phyloP scores from a whole-genome alignment of 352 stramenopile species.

The Phytophthora tubulina region DNA sequence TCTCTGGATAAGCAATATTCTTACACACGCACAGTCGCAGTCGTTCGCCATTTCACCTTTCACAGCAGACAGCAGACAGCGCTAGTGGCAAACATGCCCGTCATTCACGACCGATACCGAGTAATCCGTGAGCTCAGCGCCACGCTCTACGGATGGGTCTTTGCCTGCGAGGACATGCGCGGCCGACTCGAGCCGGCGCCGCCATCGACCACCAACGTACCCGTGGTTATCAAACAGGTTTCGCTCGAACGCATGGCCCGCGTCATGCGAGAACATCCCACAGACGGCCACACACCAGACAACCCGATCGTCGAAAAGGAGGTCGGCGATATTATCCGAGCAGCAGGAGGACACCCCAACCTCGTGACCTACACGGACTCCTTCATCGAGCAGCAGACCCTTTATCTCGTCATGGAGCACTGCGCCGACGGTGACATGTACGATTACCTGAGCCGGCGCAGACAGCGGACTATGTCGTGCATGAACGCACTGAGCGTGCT shows the following conservation, averaged over 20 bases:
- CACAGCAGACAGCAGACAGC: background rate
- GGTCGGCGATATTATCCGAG: constrained; percentile 36
- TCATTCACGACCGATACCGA: constrained; percentile 39
- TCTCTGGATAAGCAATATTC: background rate
- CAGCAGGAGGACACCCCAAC: constrained; percentile 46
- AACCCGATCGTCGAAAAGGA: constrained; percentile 53
- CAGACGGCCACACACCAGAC: constrained; percentile 32
- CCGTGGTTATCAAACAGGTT: constrained; percentile 22
- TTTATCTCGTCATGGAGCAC: constrained; percentile 56
- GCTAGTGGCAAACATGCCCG: constrained; percentile 12
- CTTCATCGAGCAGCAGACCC: constrained; percentile 49
- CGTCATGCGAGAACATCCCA: constrained; percentile 20
- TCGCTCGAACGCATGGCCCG: constrained; percentile 34
- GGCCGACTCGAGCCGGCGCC: background rate
- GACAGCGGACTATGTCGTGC: constrained; percentile 20
- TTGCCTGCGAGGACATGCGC: constrained; percentile 48
- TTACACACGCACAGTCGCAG: background rate
- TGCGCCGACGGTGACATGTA: constrained; percentile 46
- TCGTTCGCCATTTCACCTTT: constrained; percentile 18
- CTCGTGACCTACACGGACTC: constrained; percentile 50
- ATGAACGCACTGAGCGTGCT: constrained; percentile 40
- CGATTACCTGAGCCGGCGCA: constrained; percentile 19
- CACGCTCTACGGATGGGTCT: constrained; percentile 61
- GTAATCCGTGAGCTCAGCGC: constrained; percentile 40
- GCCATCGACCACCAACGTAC: background rate